Evolutionary conservation across 306 rosid species (phyloP), one percentile per base, ranked within the genome.

Genomic region (Cicer bijugum): DNA sequence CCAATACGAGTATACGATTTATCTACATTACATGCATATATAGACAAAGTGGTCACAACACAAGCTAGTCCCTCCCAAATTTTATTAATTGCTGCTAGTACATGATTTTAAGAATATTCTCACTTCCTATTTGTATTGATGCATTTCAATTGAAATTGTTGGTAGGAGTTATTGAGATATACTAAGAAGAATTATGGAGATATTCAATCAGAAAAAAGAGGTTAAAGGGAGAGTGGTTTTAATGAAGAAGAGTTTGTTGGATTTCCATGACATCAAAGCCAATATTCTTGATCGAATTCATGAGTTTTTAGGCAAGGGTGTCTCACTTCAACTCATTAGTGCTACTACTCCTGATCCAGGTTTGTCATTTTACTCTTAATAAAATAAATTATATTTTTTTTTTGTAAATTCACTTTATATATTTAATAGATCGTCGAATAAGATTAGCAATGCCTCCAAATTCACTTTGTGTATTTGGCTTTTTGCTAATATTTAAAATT

Each of bases 221-320:
- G 79, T 91, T 6, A 80, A 71, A 75, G 99, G 96, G 40, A 79
- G 77, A 6, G 89, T 91, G 57, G 75, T 91, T 64, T 58, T 94
- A 58, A 79, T 84, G 97, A 91, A 91, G 85, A 94, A 94, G 86
- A 74, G 87, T 4, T 16, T 89, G 10, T 78, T 94, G 82, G 99
- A 88, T 59, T 82, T 86, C 84, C 75, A 84, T 9, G 96, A 91
- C 57, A 14, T 80, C n/a, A 89, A 78, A 58, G 87, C 97, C 12
- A 89, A 95, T 0, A 23, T 91, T 73, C 62, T 91, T 20, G 97
- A 94, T 84, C 82, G 95, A 48, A 61, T 94, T 82, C 90, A 89
- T 72, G 99, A 94, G 82, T 74, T 85, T 12, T 8, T 89, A 1
- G 96, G 99, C n/a, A 89, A 78, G 44, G 90, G 97, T 42, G 96